Evolutionary conservation across 352 stramenopile species (phyloP), one percentile per base, ranked within the genome.

Genomic region (Ophiocytium majus): DNA sequence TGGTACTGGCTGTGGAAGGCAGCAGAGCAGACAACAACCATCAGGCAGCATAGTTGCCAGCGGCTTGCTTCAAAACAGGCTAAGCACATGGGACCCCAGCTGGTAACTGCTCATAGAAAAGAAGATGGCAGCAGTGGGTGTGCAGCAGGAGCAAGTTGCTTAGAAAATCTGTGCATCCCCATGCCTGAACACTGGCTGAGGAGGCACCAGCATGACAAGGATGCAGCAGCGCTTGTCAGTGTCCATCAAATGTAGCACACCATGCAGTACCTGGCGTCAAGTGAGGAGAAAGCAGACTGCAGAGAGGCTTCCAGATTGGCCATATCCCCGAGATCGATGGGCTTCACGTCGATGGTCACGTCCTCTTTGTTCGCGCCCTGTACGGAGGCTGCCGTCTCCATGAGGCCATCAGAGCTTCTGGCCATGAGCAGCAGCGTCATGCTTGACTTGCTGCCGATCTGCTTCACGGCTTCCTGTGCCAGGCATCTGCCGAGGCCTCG

Each of bases 401-500:
- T 76, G 0, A 96, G 89, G 50, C 91, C 92, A 0, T 49, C 31
- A 9, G 87, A 88, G 82, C 90, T 91, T 0, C 92, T 89, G 49
- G 92, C 78, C 28, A 85, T 34, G 23, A 88, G 81, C 10, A 88
- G 19, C 31, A 88, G 63, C 31, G 64, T 76, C 64, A 76, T 76
- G 5, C 34, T 57, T 5, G 5, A 14, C 5, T 57, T 14, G 5
- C 17, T 76, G 64, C 64, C 50, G 64, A 74, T 81, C 63, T 91
- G 78, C 32, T 89, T 87, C 79, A 89, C 90, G 82, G 95, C 94
- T 82, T 94, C 91, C 19, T 94, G 84, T 23, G 92, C 90, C 31
- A 96, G 88, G 83, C 89, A 92, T 23, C 91, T 91, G 0, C 93
- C 93, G 85, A 95, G 95, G 88, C 93, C 92, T n/a, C 92, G 89